Conservation (phyloP, 164 flowering plant species). For the Umbilicus rupestris region DNA sequence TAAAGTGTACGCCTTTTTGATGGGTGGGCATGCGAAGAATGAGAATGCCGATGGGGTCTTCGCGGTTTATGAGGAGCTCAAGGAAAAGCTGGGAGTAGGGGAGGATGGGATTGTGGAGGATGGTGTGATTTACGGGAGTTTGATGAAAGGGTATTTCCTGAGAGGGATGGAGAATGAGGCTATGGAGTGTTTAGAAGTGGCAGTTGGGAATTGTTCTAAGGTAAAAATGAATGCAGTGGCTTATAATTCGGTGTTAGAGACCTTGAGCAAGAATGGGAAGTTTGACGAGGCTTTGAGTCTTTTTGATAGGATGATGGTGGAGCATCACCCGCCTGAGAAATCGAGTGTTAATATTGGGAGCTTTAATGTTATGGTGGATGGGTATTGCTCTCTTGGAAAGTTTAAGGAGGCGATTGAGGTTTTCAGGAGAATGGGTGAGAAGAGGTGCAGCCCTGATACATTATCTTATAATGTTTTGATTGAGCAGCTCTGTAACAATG, state of each 20-base stretch:
- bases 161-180: slow-evolving; percentile 81
- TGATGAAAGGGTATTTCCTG: slow-evolving; percentile 76
- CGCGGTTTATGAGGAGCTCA: slow-evolving; percentile 62
- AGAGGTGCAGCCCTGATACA: slow-evolving; percentile 56
- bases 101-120: slow-evolving; percentile 37
- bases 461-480: slow-evolving; percentile 80
- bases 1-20: slow-evolving; percentile 50
- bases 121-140: slow-evolving; percentile 63
- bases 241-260: slow-evolving; percentile 68
- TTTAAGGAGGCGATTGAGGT: slow-evolving; percentile 65
- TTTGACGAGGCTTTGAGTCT: slow-evolving; percentile 58
- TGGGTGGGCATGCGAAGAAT: slow-evolving; percentile 48
- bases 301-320: slow-evolving; percentile 55
- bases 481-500: slow-evolving; percentile 60
- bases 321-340: slow-evolving; percentile 55
- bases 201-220: slow-evolving; percentile 32
- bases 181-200: slow-evolving; percentile 52
- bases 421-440: slow-evolving; percentile 69
- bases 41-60: slow-evolving; percentile 50
- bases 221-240: slow-evolving; percentile 60
- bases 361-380: slow-evolving; percentile 78
- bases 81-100: slow-evolving; percentile 47
- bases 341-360: slow-evolving; percentile 70
- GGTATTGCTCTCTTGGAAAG: slow-evolving; percentile 51
- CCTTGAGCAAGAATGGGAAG: slow-evolving; percentile 67